These are phyloP conservation scores for Orbilia javanica DNA, from an alignment of 2,329 filamentous ascomycete genomes.

Conservation along the genomic window DNA sequence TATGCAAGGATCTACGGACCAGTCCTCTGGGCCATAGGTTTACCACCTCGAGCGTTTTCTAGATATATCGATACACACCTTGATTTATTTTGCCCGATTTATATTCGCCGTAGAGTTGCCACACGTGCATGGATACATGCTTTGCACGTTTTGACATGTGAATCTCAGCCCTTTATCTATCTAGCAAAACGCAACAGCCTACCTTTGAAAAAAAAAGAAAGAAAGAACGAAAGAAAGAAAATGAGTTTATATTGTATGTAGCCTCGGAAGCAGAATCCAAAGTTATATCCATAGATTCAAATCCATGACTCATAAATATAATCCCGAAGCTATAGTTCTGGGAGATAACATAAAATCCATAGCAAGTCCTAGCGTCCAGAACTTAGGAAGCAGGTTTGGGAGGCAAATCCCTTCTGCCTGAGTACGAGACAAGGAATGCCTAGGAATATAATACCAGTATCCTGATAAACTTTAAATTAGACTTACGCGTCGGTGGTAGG, in stretches of 20 bases:
- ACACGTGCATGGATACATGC: no score
- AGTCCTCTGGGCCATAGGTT: not conserved
- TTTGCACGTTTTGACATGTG: not conserved
- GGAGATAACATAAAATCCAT: no score
- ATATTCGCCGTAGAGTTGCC: not conserved
- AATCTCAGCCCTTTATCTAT: not conserved
- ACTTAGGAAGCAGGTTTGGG: not conserved
- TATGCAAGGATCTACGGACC: conserved; percentile 32
- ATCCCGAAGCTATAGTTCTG: not conserved
- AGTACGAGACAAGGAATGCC: no score
- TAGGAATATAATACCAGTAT: no score
- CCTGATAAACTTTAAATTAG: not conserved
- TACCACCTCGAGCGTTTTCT: not conserved
- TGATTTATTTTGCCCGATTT: conserved; percentile 29
- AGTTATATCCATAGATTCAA: no score
- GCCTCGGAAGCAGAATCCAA: not conserved
- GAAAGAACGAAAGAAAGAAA: no score
- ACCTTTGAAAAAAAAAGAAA: not conserved
- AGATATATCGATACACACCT: not conserved
- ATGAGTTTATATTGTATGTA: no score
- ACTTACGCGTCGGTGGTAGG: not conserved
- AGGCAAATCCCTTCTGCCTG: conserved; percentile 7
- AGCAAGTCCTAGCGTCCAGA: not conserved
- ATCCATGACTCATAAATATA: not conserved
- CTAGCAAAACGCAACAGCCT: not conserved